Evolutionary conservation across 148 eudicot species (phyloP).

Genomic region (Agrostemma githago): DNA sequence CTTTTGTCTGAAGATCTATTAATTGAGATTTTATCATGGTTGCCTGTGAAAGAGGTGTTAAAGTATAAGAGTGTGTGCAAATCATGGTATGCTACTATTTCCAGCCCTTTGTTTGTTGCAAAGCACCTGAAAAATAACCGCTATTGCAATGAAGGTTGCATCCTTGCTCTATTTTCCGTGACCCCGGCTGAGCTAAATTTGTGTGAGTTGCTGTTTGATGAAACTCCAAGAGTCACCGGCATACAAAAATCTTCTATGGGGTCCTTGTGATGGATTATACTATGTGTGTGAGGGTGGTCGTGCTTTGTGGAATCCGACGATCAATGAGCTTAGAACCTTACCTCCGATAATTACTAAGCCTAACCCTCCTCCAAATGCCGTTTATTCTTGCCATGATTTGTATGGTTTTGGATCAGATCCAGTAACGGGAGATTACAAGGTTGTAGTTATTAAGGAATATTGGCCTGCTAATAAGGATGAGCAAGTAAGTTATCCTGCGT

Average conservation of each 20-base stretch:
- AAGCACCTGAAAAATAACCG: constrained; percentile 19
- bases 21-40: constrained; percentile 26
- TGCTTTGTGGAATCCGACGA: constrained; percentile 11
- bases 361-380: constrained; percentile 2
- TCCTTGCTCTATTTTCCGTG: constrained; percentile 2
- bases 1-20: constrained; percentile 16
- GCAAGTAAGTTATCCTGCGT: not conserved
- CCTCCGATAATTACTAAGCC: constrained; percentile 3
- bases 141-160: not conserved
- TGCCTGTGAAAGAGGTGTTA: constrained; percentile 25
- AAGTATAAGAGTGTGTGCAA: constrained; percentile 28
- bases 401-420: constrained; percentile 17
- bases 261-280: constrained; percentile 19
- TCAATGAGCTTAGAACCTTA: constrained; percentile 8
- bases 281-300: not conserved
- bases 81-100: constrained; percentile 26
- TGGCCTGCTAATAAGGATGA: not conserved
- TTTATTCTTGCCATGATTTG: not conserved
- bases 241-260: not conserved
- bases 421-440: constrained; percentile 11
- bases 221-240: constrained; percentile 7
- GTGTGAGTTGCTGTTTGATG: constrained; percentile 7
- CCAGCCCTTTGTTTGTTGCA: constrained; percentile 17
- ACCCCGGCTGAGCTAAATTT: not conserved
- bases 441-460: not conserved